Conservation (phyloP, 2,329 filamentous ascomycete species). For the Pseudogymnoascus sp. region DNA sequence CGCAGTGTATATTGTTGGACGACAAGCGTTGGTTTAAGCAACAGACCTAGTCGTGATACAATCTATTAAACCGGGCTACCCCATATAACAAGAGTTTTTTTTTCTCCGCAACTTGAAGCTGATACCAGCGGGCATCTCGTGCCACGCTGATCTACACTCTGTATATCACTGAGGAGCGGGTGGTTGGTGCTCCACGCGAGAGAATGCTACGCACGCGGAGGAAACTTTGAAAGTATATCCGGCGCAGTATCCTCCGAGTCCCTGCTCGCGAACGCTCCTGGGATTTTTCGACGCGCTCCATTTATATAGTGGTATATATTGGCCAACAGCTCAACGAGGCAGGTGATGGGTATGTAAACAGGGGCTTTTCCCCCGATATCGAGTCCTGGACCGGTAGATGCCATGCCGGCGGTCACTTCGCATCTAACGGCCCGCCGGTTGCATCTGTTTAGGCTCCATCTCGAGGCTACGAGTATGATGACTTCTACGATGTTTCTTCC, state of each 20-base stretch:
- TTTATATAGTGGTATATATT: conserved; percentile 5
- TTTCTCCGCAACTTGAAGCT: conserved; percentile 2
- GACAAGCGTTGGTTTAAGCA: neutral
- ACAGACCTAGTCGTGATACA: neutral
- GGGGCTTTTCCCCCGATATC: neutral
- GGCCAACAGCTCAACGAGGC: neutral
- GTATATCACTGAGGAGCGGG: neutral
- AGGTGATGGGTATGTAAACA: neutral
- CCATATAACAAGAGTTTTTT: conserved; percentile 8
- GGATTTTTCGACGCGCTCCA: neutral
- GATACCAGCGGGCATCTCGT: conserved; percentile 3
- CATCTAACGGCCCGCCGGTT: neutral
- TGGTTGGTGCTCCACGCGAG: neutral
- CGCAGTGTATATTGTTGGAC: neutral
- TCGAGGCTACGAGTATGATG: neutral
- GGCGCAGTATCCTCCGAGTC: neutral
- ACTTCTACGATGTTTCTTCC: neutral
- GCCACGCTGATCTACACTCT: neutral
- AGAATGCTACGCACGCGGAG: neutral
- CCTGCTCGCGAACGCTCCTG: neutral
- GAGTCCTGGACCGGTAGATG: neutral
- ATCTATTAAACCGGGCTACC: neutral
- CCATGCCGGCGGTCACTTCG: neutral
- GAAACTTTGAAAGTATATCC: neutral
- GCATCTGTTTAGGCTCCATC: neutral